phyloP scores from a whole-genome alignment of 1,139 yeast species.

The Scheffersomyces insectosa region DNA sequence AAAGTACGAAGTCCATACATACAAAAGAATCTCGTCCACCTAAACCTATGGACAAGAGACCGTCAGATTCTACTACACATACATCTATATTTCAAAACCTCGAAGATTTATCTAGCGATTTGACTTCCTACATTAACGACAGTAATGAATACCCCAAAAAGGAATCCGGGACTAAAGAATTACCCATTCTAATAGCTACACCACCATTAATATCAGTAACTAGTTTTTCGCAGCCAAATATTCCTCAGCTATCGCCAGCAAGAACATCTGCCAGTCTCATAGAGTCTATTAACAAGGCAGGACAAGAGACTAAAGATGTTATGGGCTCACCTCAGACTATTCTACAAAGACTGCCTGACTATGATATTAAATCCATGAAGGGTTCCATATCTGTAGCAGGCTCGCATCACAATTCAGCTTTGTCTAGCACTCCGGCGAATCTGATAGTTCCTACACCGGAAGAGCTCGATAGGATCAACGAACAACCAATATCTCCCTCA shows the following conservation, averaged over 20 bases:
- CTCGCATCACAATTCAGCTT: conserved; percentile 5
- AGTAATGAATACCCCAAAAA: background rate
- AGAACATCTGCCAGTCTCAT: background rate
- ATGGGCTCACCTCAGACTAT: background rate
- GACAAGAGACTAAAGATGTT: background rate
- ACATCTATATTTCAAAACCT: conserved; percentile 31
- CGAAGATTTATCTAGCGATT: conserved; percentile 32
- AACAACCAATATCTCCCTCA: background rate
- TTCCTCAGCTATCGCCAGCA: background rate
- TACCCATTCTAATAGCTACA: background rate
- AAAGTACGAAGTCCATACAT: background rate
- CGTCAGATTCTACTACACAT: conserved; percentile 27
- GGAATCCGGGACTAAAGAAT: too few species aligned
- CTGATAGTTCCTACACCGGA: too few species aligned
- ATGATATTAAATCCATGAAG: conserved; percentile 25
- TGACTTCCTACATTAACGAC: conserved; percentile 18
- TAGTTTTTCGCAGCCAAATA: background rate
- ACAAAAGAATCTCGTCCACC: background rate
- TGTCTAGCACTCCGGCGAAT: background rate
- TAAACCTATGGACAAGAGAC: conserved; percentile 10
- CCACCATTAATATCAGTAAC: background rate
- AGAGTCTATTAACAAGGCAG: background rate
- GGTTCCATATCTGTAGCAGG: conserved; percentile 21
- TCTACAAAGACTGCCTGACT: conserved; percentile 1
- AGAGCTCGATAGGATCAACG: background rate